Base-by-base conservation (phyloP, 148 eudicot genomes). In the Silene uniflora region DNA sequence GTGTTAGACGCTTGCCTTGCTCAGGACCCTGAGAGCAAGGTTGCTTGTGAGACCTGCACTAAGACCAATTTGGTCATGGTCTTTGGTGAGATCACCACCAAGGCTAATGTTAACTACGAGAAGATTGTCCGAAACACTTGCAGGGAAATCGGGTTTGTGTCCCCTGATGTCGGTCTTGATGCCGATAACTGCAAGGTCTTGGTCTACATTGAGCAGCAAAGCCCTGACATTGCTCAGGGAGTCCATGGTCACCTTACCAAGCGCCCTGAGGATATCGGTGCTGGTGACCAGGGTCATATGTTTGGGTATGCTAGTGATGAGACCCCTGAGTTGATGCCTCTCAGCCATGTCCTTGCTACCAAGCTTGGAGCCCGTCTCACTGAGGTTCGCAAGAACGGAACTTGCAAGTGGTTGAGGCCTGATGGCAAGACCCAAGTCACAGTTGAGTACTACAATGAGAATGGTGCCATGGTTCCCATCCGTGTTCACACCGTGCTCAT, bases 271-370 rank as follows among this genome's bases (percentile, higher is more conserved):
- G 84, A 81, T 7, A 59, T 81, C 10, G 84, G 84, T 77, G 84
- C 84, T 56, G 84, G 84, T 81, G 84, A 81, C 72, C 87, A 85
- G 25, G 87, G 87, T 56, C 85, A 85, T 80, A 85, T 85, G 88
- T 85, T 85, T 73, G 88, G 88, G n/a, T 85, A 82, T 35, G 88
- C 85, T 24, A 85, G 82, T 27, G 88, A 85, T 72, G 88, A 85
- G 67, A 85, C 88, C 73, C 88, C 88, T 8, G 85, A 82, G 54
- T 69, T 82, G 72, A 85, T 85, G 85, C 84, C 84, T 18, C 81
- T 81, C 13, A 81, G 84, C 67, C 84, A 81, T 23, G 84, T 81
- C 73, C 78, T 81, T 18, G 84, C 84, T 56, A 81, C 84, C 72
- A 77, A 81, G 78, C 84, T 81, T 16, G 84, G 84, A 61, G 84